Conservation (phyloP, 1,139 yeast genomes). For the Yamadazyma kanchanaburiensis region DNA sequence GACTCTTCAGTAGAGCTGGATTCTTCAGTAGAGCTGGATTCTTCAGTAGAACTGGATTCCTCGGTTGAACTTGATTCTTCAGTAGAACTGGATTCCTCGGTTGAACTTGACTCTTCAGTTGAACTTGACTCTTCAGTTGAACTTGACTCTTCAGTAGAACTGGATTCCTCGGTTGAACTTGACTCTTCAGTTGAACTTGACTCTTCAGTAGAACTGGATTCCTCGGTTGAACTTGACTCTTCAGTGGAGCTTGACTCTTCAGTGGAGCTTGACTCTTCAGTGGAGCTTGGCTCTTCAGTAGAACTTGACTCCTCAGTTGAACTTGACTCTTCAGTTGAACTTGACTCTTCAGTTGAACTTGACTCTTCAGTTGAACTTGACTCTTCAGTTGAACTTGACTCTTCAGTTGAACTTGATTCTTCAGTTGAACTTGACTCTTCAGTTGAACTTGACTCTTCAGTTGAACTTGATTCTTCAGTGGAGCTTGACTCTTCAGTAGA, state of each 20-base stretch:
- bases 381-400: constrained; percentile 2
- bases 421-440: neutral
- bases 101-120: neutral
- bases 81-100: constrained; percentile 2
- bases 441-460: neutral
- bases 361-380: constrained; percentile 4
- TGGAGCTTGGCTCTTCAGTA: neutral
- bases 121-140: neutral
- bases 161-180: neutral
- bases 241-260: constrained; percentile 1
- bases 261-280: constrained; percentile 1
- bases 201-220: constrained; percentile 4
- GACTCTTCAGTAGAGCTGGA: neutral
- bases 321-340: constrained; percentile 4
- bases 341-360: constrained; percentile 2
- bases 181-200: constrained; percentile 3
- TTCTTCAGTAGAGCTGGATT: constrained; percentile 1
- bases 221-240: constrained; percentile 1
- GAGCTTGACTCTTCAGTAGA: constrained; percentile 5
- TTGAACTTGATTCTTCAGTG: constrained; percentile 3
- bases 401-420: constrained; percentile 1
- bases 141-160: neutral
- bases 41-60: constrained; percentile 4
- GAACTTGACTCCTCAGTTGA: constrained; percentile 3
- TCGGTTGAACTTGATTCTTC: constrained; percentile 4